Base-by-base conservation (phyloP, 2,329 filamentous ascomycete species). In the Penicillium thymicola region DNA sequence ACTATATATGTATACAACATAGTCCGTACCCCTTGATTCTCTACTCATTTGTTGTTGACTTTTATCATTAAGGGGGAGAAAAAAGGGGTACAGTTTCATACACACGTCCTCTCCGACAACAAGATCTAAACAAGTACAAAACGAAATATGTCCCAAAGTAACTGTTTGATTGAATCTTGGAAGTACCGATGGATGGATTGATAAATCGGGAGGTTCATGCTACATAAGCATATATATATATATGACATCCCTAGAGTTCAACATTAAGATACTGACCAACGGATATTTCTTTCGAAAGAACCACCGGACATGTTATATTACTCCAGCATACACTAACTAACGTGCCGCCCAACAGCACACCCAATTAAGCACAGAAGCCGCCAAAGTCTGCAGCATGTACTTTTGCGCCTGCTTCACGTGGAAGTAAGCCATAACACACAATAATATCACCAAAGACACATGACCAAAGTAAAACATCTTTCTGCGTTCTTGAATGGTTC, bases 401-500 rank as follows among this genome's bases (percentile, higher is more conserved):
- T 73, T 67, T 47, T 79, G 77, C 36, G 84, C 79, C 60, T 85
- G 81, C 2, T 71, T 67, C 28, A 85, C 82, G 71, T 86, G 84
- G 27, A 77, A 78, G 66, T 78, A 86, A 16, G 83, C 72, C 1
- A 79, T 70, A 28, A 77, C 67, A 40, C 84, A 73, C 46, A 86
- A 66, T 1, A 76, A 52, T 18, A 72, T 73, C 2, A 82, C 81
- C 32, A 85, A 74, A 18, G 73, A 65, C 27, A 86, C 76, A 70
- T 87, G 85, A 1, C 74, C 75, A 32, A 76, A 69, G 70, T 85
- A 86, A 67, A 86, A 87, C 5, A 79, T 57, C 36, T 61, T 65
- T 42, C 80, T 70, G 50, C 81, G 63, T 21, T 63, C 59, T 47
- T 66, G 67, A 23, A 70, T 48, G 3, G 64, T 65, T 7, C 57